These are phyloP conservation scores for Entophlyctis luteolus DNA, from an alignment of 192 early-diverging fungal species.

Conservation along the genomic window DNA sequence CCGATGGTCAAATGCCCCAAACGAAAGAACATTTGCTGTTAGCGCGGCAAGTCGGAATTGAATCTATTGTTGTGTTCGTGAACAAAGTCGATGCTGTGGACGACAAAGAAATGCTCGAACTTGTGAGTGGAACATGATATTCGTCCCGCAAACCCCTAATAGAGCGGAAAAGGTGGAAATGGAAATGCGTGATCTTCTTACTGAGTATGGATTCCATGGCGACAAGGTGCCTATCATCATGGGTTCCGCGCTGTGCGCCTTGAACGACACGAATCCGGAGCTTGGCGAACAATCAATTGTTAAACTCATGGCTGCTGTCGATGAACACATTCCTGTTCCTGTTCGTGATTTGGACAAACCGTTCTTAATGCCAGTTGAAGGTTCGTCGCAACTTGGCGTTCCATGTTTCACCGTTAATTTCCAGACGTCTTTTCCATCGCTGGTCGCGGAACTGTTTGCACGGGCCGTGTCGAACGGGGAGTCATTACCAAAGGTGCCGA, in stretches of 20 bases:
- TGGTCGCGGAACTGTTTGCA: slow-evolving; percentile 94
- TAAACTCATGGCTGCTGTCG: slow-evolving; percentile 92
- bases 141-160: not conserved
- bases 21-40: slow-evolving; percentile 97
- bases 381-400: slow-evolving; percentile 25
- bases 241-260: slow-evolving; percentile 92
- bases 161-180: slow-evolving; percentile 67
- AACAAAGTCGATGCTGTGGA: slow-evolving; percentile 98
- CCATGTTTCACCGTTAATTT: not conserved
- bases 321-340: slow-evolving; percentile 87
- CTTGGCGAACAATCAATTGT: slow-evolving; percentile 84
- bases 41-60: slow-evolving; percentile 92
- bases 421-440: slow-evolving; percentile 95
- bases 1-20: slow-evolving; percentile 98
- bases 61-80: slow-evolving; percentile 90
- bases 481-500: slow-evolving; percentile 87
- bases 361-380: slow-evolving; percentile 97
- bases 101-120: slow-evolving; percentile 95
- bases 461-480: slow-evolving; percentile 93
- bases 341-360: slow-evolving; percentile 93
- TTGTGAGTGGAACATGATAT: slow-evolving; percentile 45
- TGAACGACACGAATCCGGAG: slow-evolving; percentile 86
- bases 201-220: slow-evolving; percentile 88
- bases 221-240: slow-evolving; percentile 86
- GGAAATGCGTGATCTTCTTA: slow-evolving; percentile 95